Percentiles rank a stretch among this genome's conserved stretches.
Conservation (phyloP, 176 grass and related monocot genomes). For the Triticum timopheevii region DNA sequence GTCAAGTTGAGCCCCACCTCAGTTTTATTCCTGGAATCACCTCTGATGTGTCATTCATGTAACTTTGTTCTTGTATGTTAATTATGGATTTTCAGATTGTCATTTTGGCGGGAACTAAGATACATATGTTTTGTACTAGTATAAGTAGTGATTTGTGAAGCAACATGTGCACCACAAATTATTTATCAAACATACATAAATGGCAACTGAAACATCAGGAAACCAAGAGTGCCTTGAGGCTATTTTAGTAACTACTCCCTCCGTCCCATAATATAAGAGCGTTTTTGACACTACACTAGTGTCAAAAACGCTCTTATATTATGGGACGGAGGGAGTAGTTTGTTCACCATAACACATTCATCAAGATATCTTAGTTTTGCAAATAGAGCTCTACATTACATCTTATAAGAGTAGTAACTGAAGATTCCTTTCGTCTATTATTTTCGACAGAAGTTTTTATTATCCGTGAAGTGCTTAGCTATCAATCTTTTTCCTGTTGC, state of each 20-base stretch:
- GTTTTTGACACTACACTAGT: no score
- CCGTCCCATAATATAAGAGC: no score
- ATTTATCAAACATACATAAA: slow-evolving; percentile 16
- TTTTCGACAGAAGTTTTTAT: background rate
- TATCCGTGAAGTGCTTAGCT: background rate
- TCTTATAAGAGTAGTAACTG: slow-evolving; percentile 17
- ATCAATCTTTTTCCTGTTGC: slow-evolving; percentile 35
- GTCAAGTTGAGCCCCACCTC: background rate
- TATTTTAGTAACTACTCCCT: background rate
- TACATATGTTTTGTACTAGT: background rate
- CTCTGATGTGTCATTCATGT: background rate
- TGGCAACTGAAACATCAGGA: slow-evolving; percentile 5
- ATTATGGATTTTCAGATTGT: slow-evolving; percentile 8
- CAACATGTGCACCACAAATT: background rate
- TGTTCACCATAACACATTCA: slow-evolving; percentile 28
- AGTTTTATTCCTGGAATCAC: background rate
- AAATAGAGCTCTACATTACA: slow-evolving; percentile 3
- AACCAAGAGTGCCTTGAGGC: slow-evolving; percentile 14
- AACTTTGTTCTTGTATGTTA: background rate
- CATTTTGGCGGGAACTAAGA: slow-evolving; percentile 2
- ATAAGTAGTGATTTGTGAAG: slow-evolving; percentile 11
- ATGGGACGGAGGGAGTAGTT: background rate
- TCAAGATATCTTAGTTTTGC: background rate
- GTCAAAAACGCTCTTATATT: no score
- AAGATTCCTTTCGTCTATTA: slow-evolving; percentile 13